Base-by-base conservation (phyloP, 2,329 filamentous ascomycete genomes). In the Fusarium sp. region DNA sequence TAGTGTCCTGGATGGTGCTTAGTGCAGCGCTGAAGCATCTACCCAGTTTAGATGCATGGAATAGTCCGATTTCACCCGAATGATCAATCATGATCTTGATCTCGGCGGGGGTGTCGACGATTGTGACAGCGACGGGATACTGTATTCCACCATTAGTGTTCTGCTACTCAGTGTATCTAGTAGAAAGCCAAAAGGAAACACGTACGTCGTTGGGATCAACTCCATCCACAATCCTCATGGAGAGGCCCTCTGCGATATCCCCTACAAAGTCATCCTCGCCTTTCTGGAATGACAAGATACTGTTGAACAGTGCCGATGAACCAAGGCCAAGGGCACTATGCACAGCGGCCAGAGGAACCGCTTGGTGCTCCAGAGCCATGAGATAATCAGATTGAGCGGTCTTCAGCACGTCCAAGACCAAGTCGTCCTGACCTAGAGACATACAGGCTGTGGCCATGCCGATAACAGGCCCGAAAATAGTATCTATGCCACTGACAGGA, bases 391-490 rank as follows among this genome's bases (percentile, higher is more conserved):
- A 70, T 37, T 83, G 82, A 0, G 82, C 73, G 10, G 71, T 71
- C 27, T 78, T 76, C 0, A 82, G 71, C 1, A 78, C 68, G 10
- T 79, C 75, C 3, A 67, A 55, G 9, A 84, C 70, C 2, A 74
- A 51, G 39, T 75, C 49, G 59, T 71, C 49, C 43, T 71, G 52
- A 32, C 35, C 36, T 19, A 81, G 62, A 51, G 73, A 67, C 4
- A 84, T 72, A 6, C 79, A 77, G 54, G 78, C 83, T 41, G 82
- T 79, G 3, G 86, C 75, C 78, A 85, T 84, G 49, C 83, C 84
- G 55, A 85, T 81, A 43, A 84, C 81, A 9, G 78, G 75, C 0
- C 84, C 84, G 10, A 82, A 76, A 2, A 82, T 78, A 3, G 79
- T 73, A 3, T 80, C 75, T 10, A 85, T 79, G 1, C 78, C 76